These are phyloP conservation scores for Cephaloascus fragrans DNA, from an alignment of 805 yeast genomes.

Conservation along the genomic window DNA sequence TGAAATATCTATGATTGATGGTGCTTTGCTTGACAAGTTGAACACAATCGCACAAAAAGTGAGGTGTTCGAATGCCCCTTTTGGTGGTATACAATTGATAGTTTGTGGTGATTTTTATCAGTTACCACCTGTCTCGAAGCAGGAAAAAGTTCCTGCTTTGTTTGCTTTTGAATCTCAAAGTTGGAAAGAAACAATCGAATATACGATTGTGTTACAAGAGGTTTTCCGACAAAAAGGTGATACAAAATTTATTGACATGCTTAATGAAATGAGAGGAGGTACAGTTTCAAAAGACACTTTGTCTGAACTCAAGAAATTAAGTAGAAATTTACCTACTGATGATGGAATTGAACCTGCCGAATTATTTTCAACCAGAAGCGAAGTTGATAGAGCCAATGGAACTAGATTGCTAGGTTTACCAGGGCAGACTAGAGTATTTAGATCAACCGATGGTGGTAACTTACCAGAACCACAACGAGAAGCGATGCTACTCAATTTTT, in stretches of 20 bases:
- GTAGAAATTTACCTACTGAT: slow-evolving; percentile 37
- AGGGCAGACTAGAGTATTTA: slow-evolving; percentile 32
- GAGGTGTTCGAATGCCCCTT: slow-evolving; percentile 39
- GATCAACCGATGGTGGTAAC: slow-evolving; percentile 47
- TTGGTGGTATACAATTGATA: slow-evolving; percentile 74
- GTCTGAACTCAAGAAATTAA: slow-evolving; percentile 37
- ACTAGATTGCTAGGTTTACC: slow-evolving; percentile 35
- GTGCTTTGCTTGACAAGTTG: slow-evolving; percentile 52
- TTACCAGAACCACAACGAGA: slow-evolving; percentile 31
- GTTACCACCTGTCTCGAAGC: slow-evolving; percentile 58
- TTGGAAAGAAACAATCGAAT: slow-evolving; percentile 51
- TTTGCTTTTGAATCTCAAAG: slow-evolving; percentile 60
- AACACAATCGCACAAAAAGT: slow-evolving; percentile 48
- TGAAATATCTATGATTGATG: slow-evolving; percentile 78
- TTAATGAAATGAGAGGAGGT: slow-evolving; percentile 68
- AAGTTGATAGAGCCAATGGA: slow-evolving; percentile 60
- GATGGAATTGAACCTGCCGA: slow-evolving; percentile 68
- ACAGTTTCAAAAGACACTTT: slow-evolving; percentile 36
- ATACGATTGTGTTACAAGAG: slow-evolving; percentile 49
- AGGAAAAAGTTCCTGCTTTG: slow-evolving; percentile 14
- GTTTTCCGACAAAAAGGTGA: slow-evolving; percentile 77
- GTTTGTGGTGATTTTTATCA: slow-evolving; percentile 80
- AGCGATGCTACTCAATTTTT: slow-evolving; percentile 41
- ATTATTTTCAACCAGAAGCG: slow-evolving; percentile 61
- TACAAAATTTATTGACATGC: slow-evolving; percentile 56